Evolutionary conservation across 208 protist genomes (phyloP).

Genomic region (Crithidia sp.): DNA sequence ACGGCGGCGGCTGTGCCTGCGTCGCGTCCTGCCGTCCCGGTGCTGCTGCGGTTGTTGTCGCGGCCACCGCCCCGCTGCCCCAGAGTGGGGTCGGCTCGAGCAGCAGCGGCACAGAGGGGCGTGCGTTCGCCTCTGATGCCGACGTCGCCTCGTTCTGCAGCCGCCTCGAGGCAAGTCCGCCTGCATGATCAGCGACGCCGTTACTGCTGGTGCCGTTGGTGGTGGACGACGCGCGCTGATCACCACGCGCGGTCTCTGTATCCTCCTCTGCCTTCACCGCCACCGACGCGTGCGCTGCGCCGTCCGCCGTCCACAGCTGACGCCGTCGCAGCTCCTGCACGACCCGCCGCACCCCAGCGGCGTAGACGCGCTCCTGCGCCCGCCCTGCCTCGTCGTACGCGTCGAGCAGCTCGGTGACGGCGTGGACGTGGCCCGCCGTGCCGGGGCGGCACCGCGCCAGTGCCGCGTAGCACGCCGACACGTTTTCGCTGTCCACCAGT

Average conservation of each 20-base stretch:
- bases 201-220: too few species aligned
- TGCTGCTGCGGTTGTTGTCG: not conserved
- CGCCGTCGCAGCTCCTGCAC: constrained; percentile 18
- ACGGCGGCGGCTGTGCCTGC: constrained; percentile 7
- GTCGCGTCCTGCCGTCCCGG: too few species aligned
- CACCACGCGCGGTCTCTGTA: not conserved
- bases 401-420: constrained; percentile 39
- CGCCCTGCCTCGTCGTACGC: constrained; percentile 43
- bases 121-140: not conserved
- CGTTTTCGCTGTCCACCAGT: constrained; percentile 7
- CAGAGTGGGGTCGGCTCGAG: constrained; percentile 31
- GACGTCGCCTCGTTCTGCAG: not conserved
- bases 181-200: too few species aligned
- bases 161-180: not conserved
- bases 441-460: constrained; percentile 35
- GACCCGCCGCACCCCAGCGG: constrained; percentile 21
- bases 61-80: not conserved
- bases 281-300: not conserved
- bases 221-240: too few species aligned
- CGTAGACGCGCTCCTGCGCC: constrained; percentile 42
- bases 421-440: constrained; percentile 52
- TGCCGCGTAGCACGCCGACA: constrained; percentile 19
- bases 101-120: constrained; percentile 24
- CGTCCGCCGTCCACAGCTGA: constrained; percentile 17
- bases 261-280: not conserved